Percentiles rank a stretch among this genome's conserved stretches.
Evolutionary conservation across 257 asterid species (phyloP).

Genomic region (Petrea volubilis): DNA sequence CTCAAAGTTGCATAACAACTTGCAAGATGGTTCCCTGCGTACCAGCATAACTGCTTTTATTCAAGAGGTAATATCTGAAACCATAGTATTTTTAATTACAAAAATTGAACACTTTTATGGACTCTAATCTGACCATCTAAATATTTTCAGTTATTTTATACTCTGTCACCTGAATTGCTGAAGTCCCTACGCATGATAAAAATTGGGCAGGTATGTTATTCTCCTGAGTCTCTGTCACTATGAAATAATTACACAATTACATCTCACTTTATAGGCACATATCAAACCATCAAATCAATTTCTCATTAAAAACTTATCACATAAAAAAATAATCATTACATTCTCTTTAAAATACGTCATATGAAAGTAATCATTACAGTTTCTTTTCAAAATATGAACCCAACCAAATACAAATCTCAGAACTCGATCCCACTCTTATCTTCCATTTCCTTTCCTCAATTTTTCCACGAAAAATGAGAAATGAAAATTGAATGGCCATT

Average conservation of each 20-base stretch:
- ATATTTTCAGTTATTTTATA: slow-evolving; percentile 58
- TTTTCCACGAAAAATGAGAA: too few relatives aligned
- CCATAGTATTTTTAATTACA: slow-evolving; percentile 8
- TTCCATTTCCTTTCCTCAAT: too few relatives aligned
- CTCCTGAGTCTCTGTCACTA: background rate
- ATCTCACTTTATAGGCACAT: slow-evolving; percentile 6
- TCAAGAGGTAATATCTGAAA: slow-evolving; percentile 60
- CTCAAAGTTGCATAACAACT: slow-evolving; percentile 48
- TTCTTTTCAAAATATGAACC: too few relatives aligned
- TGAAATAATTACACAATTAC: background rate
- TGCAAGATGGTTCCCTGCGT: slow-evolving; percentile 40
- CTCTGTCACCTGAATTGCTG: slow-evolving; percentile 62
- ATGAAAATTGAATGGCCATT: too few relatives aligned
- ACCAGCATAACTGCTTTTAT: slow-evolving; percentile 37
- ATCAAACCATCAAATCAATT: too few relatives aligned
- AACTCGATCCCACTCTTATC: too few relatives aligned
- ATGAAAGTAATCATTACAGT: too few relatives aligned
- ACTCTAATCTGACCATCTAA: slow-evolving; percentile 28
- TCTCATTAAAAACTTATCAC: too few relatives aligned
- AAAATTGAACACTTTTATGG: background rate
- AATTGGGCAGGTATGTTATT: slow-evolving; percentile 73
- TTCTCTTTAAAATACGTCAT: too few relatives aligned
- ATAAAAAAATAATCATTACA: too few relatives aligned
- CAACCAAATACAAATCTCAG: too few relatives aligned
- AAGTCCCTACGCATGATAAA: slow-evolving; percentile 67